Base-by-base conservation (phyloP, 2,329 filamentous ascomycete species). In the Apiospora malaysiana region DNA sequence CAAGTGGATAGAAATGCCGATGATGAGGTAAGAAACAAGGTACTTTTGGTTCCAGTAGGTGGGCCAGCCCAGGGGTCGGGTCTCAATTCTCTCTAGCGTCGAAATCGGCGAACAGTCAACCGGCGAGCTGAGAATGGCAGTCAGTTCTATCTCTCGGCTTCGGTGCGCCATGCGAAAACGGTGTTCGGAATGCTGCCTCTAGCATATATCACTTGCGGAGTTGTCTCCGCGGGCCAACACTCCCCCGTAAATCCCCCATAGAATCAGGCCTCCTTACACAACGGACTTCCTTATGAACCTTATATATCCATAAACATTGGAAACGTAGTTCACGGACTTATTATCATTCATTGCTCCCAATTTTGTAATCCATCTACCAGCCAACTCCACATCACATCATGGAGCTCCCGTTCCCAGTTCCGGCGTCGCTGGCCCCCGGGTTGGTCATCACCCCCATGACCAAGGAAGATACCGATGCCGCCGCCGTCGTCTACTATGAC, bases 401-500 rank as follows among this genome's bases (percentile, higher is more conserved):
- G 77, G 69, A 74, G 32, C 72, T 79, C 27, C 77, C 78, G 1
- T 80, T 78, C 68, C 51, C 72, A 16, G 23, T 69, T 2, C 77
- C 76, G 37, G n/a, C 74, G 4, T 74, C 72, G 32, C 73, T 79
- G 4, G 66, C 75, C 18, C 68, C 76, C 1, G 72, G 72, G 16
- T 78, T 80, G 72, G 71, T 73, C 43, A 71, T 79, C n/a, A 74
- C 77, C 47, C 70, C 66, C 47, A 74, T 75, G 69, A 79, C 77
- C 3, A 37, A 68, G 18, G 73, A 74, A 40, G 81, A 83, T 68
- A 68, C 80, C 16, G 74, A 79, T 42, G 67, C 66, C 2, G 72
- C 83, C 63, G 68, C 73, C 23, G 71, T 75, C 27, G 70, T 82
- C 68, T 78, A 79, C 71, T 74, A 75, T 47, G 71, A 76, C 7